Percentiles rank a stretch among this genome's conserved stretches.
Conservation (phyloP, 257 asterid species). For the Rubia yunnanensis region DNA sequence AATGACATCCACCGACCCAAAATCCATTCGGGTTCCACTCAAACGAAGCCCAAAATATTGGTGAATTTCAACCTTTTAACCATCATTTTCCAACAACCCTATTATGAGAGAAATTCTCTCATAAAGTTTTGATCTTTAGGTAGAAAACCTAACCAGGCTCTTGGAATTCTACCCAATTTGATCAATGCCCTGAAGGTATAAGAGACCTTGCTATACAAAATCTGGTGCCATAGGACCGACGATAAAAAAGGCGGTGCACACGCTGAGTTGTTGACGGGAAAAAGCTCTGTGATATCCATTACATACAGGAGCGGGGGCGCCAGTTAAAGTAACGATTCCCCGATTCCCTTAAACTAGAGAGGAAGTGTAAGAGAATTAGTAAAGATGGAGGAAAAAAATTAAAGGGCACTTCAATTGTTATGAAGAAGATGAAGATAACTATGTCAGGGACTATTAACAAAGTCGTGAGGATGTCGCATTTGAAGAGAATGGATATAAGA, state of each 20-base stretch:
- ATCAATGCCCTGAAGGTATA: conserved; percentile 19
- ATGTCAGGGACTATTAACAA: conserved; percentile 77
- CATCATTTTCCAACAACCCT: conserved; percentile 12
- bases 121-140: not conserved
- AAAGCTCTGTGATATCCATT: conserved; percentile 84
- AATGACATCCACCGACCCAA: too few relatives aligned
- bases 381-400: conserved; percentile 27
- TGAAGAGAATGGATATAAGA: conserved; percentile 75
- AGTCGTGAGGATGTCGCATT: conserved; percentile 69
- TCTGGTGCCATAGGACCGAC: conserved; percentile 93
- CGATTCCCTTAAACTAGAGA: conserved; percentile 70
- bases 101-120: not conserved
- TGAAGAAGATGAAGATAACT: conserved; percentile 32
- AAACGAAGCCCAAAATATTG: too few relatives aligned
- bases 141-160: not conserved
- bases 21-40: too few relatives aligned
- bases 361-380: conserved; percentile 38
- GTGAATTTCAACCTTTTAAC: too few relatives aligned
- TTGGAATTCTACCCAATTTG: not conserved
- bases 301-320: conserved; percentile 78
- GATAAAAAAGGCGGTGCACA: conserved; percentile 98
- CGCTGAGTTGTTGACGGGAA: conserved; percentile 69
- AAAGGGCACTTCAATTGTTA: conserved; percentile 19
- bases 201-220: conserved; percentile 65
- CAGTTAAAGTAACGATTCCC: conserved; percentile 77